phyloP scores from a whole-genome alignment of 352 stramenopile genomes.

The Globisporangium cystogenes region DNA sequence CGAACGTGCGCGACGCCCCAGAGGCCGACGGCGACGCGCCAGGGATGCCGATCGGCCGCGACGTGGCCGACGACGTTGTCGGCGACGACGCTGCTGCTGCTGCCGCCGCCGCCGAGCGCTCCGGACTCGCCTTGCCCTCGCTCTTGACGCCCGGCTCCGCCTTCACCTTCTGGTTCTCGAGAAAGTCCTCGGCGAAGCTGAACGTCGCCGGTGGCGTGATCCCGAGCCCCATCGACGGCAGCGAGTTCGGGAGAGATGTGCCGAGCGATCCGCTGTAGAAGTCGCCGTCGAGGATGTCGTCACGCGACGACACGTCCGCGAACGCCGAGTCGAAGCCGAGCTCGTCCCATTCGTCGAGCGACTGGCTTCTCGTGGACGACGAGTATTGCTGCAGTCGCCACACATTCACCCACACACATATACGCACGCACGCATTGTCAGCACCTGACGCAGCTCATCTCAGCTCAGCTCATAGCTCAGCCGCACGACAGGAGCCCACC shows the following conservation, averaged over 20 bases:
- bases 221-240: constrained; percentile 81
- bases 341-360: constrained; percentile 83
- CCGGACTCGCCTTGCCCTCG: constrained; percentile 23
- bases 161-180: constrained; percentile 76
- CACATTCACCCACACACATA: not conserved
- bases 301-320: constrained; percentile 55
- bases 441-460: no score
- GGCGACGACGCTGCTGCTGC: constrained; percentile 12
- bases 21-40: constrained; percentile 33
- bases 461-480: no score
- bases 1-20: constrained; percentile 31
- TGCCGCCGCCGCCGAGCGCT: constrained; percentile 4
- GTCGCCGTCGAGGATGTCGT: constrained; percentile 73
- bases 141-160: constrained; percentile 33
- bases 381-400: constrained; percentile 37
- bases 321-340: constrained; percentile 83
- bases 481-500: no score
- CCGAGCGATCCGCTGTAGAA: constrained; percentile 82
- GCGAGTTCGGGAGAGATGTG: constrained; percentile 78
- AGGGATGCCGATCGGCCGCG: constrained; percentile 77
- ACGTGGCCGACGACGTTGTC: constrained; percentile 42
- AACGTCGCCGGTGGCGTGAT: constrained; percentile 82
- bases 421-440: not conserved
- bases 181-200: constrained; percentile 82
- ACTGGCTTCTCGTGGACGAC: constrained; percentile 56